These are phyloP conservation scores for Metschnikowia shivogae DNA, from an alignment of 805 yeast genomes.

Conservation along the genomic window DNA sequence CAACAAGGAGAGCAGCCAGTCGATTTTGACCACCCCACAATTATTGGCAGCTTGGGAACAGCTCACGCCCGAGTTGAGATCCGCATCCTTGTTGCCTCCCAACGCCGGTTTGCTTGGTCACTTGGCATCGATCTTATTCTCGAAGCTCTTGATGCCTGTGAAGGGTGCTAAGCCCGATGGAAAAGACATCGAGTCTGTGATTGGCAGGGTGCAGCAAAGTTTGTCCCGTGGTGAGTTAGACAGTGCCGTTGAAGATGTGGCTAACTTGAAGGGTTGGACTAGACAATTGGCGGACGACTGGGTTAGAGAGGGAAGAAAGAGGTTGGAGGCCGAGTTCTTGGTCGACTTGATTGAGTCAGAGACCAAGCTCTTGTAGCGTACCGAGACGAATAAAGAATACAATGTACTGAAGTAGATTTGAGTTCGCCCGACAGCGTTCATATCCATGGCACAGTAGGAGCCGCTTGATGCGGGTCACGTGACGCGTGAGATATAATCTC, in stretches of 20 bases:
- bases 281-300: conserved; percentile 87
- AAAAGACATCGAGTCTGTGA: conserved; percentile 81
- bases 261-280: conserved; percentile 88
- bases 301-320: conserved; percentile 84
- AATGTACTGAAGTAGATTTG: background rate
- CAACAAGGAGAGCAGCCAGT: conserved; percentile 34
- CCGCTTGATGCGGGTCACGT: background rate
- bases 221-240: conserved; percentile 73
- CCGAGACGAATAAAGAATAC: background rate
- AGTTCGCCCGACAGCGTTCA: background rate
- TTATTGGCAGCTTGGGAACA: conserved; percentile 74
- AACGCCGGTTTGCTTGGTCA: conserved; percentile 96
- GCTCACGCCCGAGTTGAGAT: conserved; percentile 79
- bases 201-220: conserved; percentile 78
- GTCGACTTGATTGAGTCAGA: conserved; percentile 66
- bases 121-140: conserved; percentile 71
- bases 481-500: background rate
- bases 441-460: background rate
- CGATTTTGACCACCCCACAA: conserved; percentile 75
- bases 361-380: conserved; percentile 37
- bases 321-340: conserved; percentile 82
- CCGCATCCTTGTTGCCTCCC: conserved; percentile 86
- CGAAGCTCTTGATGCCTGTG: conserved; percentile 71
- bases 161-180: conserved; percentile 71
- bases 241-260: conserved; percentile 88